These are phyloP conservation scores for Neofusicoccum cordaticola DNA, from an alignment of 2,329 filamentous ascomycete species.

Conservation along the genomic window DNA sequence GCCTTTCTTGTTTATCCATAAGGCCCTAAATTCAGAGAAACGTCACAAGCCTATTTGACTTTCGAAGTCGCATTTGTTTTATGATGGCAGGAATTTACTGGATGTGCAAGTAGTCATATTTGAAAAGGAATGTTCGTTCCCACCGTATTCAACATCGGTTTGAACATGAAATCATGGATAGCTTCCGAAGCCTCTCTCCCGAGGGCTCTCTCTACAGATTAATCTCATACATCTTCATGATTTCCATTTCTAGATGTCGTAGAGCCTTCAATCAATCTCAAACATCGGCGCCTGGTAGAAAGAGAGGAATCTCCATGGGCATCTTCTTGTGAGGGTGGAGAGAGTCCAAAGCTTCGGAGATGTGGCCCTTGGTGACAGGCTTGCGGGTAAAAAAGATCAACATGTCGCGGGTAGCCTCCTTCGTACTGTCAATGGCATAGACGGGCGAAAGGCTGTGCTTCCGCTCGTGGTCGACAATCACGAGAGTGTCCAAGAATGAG, in stretches of 20 bases:
- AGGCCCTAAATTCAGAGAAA: too few relatives aligned
- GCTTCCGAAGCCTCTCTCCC: not conserved
- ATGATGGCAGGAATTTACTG: not conserved
- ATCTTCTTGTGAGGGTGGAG: slow-evolving; percentile 24
- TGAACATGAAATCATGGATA: not conserved
- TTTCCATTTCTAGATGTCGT: not conserved
- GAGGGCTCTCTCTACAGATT: too few relatives aligned
- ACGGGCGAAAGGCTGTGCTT: slow-evolving; percentile 30
- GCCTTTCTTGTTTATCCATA: too few relatives aligned
- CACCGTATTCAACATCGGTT: not conserved
- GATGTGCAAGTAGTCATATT: not conserved
- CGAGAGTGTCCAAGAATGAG: slow-evolving; percentile 28
- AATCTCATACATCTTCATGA: not conserved
- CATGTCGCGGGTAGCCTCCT: slow-evolving; percentile 30
- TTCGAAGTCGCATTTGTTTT: not conserved
- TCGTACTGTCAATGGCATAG: slow-evolving; percentile 22
- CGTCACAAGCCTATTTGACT: too few relatives aligned
- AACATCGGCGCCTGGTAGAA: not conserved
- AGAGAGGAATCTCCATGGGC: slow-evolving; percentile 9
- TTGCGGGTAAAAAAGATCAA: slow-evolving; percentile 31
- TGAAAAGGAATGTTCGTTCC: not conserved
- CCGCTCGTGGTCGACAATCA: slow-evolving; percentile 28
- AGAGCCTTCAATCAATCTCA: not conserved
- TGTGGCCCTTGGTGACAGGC: slow-evolving; percentile 24
- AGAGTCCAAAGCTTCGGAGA: slow-evolving; percentile 27